Percentiles rank a stretch among this genome's conserved stretches.
These are phyloP conservation scores for Salix arbutifolia DNA, from an alignment of 345 rosid species.

Conservation along the genomic window DNA sequence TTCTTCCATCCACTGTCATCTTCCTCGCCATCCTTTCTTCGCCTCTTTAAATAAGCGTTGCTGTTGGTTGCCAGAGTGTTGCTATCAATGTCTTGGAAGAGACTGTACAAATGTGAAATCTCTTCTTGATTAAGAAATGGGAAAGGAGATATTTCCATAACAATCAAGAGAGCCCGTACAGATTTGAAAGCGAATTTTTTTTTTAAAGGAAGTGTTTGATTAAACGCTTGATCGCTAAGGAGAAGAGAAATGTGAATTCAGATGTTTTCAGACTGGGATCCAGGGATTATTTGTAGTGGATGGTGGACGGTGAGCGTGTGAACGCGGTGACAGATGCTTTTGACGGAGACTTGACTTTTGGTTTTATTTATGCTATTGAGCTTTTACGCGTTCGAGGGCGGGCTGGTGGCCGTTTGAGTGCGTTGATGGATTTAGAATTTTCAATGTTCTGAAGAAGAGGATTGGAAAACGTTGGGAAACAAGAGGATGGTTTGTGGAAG, in stretches of 20 bases:
- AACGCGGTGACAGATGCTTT: constrained; percentile 17
- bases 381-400: constrained; percentile 7
- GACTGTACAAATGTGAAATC: constrained; percentile 21
- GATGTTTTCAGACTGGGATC: background rate
- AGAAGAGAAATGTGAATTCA: background rate
- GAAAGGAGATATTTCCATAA: constrained; percentile 30
- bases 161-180: background rate
- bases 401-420: background rate
- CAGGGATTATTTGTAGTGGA: background rate
- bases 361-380: background rate
- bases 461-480: background rate
- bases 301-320: constrained; percentile 26
- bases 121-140: constrained; percentile 34
- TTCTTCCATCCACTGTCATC: background rate
- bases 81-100: constrained; percentile 28
- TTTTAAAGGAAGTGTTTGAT: background rate
- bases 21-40: constrained; percentile 10
- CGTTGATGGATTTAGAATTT: background rate
- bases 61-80: background rate
- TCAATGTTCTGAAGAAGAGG: background rate
- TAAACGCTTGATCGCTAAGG: background rate
- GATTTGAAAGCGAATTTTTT: background rate
- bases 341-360: constrained; percentile 22
- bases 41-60: constrained; percentile 14
- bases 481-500: background rate